Evolutionary conservation across 2,329 filamentous ascomycete species (phyloP), one percentile per base, ranked within the genome.

Genomic region (Hypoxylon sp.): DNA sequence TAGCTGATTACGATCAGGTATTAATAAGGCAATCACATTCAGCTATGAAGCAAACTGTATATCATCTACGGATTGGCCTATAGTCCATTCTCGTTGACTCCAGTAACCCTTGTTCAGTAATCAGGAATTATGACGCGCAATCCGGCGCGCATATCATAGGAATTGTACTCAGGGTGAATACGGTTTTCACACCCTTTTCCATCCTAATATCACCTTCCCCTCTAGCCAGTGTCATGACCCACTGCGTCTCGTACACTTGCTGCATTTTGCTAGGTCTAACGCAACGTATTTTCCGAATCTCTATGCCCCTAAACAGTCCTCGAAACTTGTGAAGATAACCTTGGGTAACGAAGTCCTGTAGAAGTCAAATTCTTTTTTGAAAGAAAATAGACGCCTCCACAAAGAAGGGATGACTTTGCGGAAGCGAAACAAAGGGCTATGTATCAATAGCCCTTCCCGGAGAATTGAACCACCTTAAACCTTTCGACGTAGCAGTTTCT

Each of bases 401-500:
- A 31, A 17, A 19, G 51, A 60, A 42, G 26, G 5, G 11, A 50
- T 42, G 44, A 24, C 19, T 48, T 65, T 26, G 46, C 22, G 9
- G 35, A 42, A 22, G 47, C 26, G n/a, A 59, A 51, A 19, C 17
- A 50, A 50, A 46, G 17, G n/a, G 19, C 19, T 22, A 22, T 26
- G 19, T 8, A 13, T 14, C 39, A 14, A 35, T 48, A 29, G 24
- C 19, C 44, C 29, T 31, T 50, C 11, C 3, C 10, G 52, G 26
- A 6, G 10, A 26, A 42, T 42, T n/a, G 19, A 22, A 31, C 14
- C 14, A 14, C 24, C 42, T 52, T 75, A 83, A 51, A 78, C 76
- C 69, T 81, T 83, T 17, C 82, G 82, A 33, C 82, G 79, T 56
- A 87, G 73, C 14, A 88, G 79, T 78, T 89, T 91, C 64, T 90